A percentile compares a stretch with the other conserved stretches of the same genome.
phyloP scores from a whole-genome alignment of 495 filamentous ascomycete genomes.

The Daldinia caldariorum region DNA sequence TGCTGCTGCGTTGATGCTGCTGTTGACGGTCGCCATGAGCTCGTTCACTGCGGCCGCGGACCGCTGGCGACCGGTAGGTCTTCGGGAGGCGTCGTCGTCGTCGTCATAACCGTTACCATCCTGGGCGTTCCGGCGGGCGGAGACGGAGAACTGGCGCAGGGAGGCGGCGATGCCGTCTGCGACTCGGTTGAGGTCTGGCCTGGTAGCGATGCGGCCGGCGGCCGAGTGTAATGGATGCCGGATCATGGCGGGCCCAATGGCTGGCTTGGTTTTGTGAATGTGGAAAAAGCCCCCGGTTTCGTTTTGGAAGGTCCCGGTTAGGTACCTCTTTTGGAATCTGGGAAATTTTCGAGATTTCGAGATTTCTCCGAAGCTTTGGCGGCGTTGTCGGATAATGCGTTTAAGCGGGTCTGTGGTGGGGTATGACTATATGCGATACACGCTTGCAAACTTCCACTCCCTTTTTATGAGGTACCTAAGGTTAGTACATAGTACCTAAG shows the following conservation, averaged over 20 bases:
- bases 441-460: too few species aligned
- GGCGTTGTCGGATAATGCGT: constrained; percentile 21
- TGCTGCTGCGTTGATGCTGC: background rate
- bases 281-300: background rate
- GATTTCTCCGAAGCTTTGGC: constrained; percentile 42
- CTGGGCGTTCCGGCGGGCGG: constrained; percentile 35
- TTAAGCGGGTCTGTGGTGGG: constrained; percentile 9
- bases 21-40: constrained; percentile 18
- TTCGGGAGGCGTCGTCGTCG: too few species aligned
- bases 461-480: too few species aligned
- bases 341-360: constrained; percentile 36
- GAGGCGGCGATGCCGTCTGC: constrained; percentile 55
- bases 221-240: constrained; percentile 43
- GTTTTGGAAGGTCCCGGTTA: background rate
- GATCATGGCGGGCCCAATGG: constrained; percentile 41
- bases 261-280: constrained; percentile 26
- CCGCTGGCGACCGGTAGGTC: constrained; percentile 26
- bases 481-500: too few species aligned
- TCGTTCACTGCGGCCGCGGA: constrained; percentile 31
- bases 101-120: too few species aligned
- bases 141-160: constrained; percentile 54
- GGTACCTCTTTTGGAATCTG: background rate
- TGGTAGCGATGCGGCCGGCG: constrained; percentile 24
- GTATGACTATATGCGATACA: constrained; percentile 6
- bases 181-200: constrained; percentile 49